These are phyloP conservation scores for Akanthomyces lecanii DNA, from an alignment of 2,329 filamentous ascomycete species.

Conservation along the genomic window DNA sequence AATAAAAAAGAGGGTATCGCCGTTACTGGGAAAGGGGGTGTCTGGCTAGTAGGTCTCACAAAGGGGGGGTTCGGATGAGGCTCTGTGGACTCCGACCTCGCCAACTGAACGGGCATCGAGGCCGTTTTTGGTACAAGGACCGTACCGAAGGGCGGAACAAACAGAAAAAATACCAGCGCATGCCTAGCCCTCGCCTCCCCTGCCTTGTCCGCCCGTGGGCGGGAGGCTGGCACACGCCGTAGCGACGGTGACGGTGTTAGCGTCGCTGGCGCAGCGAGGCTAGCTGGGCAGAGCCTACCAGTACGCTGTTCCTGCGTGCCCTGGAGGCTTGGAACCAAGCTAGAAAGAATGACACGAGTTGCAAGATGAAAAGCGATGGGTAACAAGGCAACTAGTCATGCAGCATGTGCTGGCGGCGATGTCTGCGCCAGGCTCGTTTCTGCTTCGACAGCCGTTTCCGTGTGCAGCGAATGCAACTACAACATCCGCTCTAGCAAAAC, in stretches of 20 bases:
- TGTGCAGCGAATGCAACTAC: not conserved
- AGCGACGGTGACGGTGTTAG: conserved; percentile 9
- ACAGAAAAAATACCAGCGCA: not conserved
- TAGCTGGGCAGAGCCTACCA: not conserved
- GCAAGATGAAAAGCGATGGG: not conserved
- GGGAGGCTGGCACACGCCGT: not conserved
- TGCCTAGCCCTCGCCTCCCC: not conserved
- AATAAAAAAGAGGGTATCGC: not conserved
- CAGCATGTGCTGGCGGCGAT: not conserved
- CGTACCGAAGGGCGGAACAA: conserved; percentile 7
- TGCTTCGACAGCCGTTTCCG: not conserved
- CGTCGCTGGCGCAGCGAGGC: not conserved
- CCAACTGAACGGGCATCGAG: conserved; percentile 9
- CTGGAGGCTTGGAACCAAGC: not conserved
- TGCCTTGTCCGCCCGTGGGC: not conserved
- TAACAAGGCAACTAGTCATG: not conserved
- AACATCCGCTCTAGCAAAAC: not conserved
- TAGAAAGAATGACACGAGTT: not conserved
- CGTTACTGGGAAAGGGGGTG: not conserved
- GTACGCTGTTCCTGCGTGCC: conserved; percentile 1
- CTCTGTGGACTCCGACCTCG: conserved; percentile 10
- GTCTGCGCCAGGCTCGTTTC: not conserved
- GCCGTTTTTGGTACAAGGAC: conserved; percentile 11
- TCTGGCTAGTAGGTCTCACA: not conserved
- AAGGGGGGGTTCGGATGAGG: conserved; percentile 6